Evolutionary conservation across 257 asterid species (phyloP), one percentile per base, ranked within the genome.

Genomic region (Parsonsia alboflavescens): DNA sequence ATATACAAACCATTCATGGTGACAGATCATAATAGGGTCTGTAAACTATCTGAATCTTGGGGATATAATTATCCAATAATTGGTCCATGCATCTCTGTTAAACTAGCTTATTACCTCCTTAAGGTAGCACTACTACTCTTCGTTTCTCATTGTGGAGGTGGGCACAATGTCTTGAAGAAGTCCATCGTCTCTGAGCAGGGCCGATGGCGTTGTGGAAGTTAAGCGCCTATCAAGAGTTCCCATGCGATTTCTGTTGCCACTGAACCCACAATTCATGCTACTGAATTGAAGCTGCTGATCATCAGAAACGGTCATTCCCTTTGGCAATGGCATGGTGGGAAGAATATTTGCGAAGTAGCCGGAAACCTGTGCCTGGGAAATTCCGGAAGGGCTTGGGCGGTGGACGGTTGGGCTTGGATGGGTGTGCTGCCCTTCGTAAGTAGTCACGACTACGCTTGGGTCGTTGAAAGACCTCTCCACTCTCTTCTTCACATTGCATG

Each of bases 381-480:
- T 24, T 9, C 61, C 52, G n/a, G 75, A 30, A 59, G 85, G 46
- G 67, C 53, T 15, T 44, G 78, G 74, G 5, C 89, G 87, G 0
- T 77, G 76, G 79, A 75, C 75, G 10, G 70, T 75, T 4, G 94
- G 96, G 83, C 85, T 85, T 11, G 86, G 90, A 72, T 91, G 97
- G 1, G 76, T 89, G 85, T 91, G 97, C 75, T 83, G 88, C 56
- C 97, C 97, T 83, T 91, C 97, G 24, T 91, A 91, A 0, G 97
- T 91, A 0, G 97, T 91, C 48, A 89, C 87, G 15, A 91, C 94
- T 69, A 78, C 52, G 80, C 56, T 74, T 58, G 91, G 89, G 76
- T 91, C 96, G 21, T 70, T 70, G 73, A 76, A 85, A 7, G 82
- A 83, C 78, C 97, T 80, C 81, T 91, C 97, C 30, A 91, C 94